Evolutionary conservation across 2,329 filamentous ascomycete species (phyloP).

Genomic region (Neonectria faginata): DNA sequence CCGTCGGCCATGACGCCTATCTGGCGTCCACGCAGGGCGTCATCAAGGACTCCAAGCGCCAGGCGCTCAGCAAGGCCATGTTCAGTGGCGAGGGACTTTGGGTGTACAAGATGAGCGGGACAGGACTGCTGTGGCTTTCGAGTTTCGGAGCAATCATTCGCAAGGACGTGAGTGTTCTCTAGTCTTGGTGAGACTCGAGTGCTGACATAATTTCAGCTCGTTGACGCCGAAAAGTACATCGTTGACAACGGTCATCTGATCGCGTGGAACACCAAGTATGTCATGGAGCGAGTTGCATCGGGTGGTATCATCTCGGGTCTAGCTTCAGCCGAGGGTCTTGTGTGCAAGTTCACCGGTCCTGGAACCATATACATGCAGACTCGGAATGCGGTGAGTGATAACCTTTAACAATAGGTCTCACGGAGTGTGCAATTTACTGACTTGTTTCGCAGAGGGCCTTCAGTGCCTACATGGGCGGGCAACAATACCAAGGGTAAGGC

Average conservation of each 20-base stretch:
- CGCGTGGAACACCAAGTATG: conserved; percentile 96
- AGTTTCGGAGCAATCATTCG: conserved; percentile 95
- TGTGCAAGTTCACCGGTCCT: conserved; percentile 93
- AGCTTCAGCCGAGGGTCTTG: conserved; percentile 84
- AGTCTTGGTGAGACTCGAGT: too few species aligned
- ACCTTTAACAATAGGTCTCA: neutral
- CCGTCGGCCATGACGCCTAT: conserved; percentile 86
- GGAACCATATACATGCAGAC: conserved; percentile 95
- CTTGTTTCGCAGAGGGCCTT: conserved; percentile 60
- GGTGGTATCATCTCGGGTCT: conserved; percentile 93
- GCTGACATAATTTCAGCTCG: conserved; percentile 55
- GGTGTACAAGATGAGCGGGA: conserved; percentile 86
- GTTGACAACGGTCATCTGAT: conserved; percentile 94
- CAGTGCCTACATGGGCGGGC: conserved; percentile 63
- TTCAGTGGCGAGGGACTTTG: conserved; percentile 95
- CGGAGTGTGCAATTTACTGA: conserved; percentile 13
- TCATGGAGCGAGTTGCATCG: conserved; percentile 88
- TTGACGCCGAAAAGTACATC: conserved; percentile 85
- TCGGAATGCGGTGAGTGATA: conserved; percentile 75
- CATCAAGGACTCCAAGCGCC: conserved; percentile 86
- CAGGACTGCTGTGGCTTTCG: conserved; percentile 87
- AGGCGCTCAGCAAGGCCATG: conserved; percentile 88
- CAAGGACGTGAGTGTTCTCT: conserved; percentile 78
- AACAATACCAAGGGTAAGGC: conserved; percentile 50
- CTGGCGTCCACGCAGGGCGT: conserved; percentile 89